Conservation (phyloP, 2,329 filamentous ascomycete genomes). For the Ophiocordyceps camponoti-saundersi region DNA sequence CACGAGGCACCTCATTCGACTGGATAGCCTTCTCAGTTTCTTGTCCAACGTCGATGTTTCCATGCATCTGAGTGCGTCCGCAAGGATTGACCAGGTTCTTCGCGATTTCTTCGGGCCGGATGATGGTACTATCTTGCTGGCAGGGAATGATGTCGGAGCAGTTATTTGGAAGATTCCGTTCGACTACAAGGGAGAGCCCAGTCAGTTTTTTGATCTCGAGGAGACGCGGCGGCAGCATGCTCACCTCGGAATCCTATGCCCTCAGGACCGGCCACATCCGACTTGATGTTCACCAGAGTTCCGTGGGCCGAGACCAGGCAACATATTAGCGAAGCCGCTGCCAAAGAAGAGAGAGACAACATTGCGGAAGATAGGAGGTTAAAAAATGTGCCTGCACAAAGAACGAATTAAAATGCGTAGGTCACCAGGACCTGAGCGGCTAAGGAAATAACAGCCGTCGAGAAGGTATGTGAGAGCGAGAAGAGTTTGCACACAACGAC, state of each 20-base stretch:
- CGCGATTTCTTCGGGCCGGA: constrained; percentile 36
- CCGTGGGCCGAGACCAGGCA: neutral
- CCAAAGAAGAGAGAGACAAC: neutral
- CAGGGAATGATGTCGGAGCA: constrained; percentile 48
- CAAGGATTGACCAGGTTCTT: constrained; percentile 40
- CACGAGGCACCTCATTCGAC: constrained; percentile 28
- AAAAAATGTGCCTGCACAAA: neutral
- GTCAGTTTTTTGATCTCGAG: neutral
- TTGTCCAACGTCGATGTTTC: constrained; percentile 44
- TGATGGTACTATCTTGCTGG: constrained; percentile 48
- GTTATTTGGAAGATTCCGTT: constrained; percentile 20
- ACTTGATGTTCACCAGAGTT: neutral
- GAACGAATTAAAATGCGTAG: neutral
- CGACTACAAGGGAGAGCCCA: neutral
- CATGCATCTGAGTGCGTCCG: constrained; percentile 41
- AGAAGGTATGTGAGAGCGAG: neutral
- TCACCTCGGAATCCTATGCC: neutral
- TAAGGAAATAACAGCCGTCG: neutral
- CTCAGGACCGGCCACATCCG: neutral
- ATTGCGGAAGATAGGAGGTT: neutral
- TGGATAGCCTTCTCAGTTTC: constrained; percentile 34
- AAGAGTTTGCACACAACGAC: neutral
- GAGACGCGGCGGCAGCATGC: neutral
- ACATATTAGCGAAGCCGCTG: neutral
- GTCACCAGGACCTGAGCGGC: neutral